These are phyloP conservation scores for Pisolithus tinctorius DNA, from an alignment of 768 basidiomycete genomes.

Conservation along the genomic window DNA sequence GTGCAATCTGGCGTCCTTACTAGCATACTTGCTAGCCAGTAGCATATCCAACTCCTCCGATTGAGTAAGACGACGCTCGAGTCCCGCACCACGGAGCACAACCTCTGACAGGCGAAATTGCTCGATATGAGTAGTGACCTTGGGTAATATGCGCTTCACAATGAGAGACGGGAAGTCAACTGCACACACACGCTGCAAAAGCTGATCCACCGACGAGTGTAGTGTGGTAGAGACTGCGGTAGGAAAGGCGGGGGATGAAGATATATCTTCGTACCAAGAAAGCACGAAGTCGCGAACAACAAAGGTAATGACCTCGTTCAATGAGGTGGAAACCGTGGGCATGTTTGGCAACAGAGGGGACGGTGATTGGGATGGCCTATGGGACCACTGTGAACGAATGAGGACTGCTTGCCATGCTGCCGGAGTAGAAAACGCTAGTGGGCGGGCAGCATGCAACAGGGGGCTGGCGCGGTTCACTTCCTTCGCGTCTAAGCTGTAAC, in stretches of 20 bases:
- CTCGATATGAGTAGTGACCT: slow-evolving; percentile 82
- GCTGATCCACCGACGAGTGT: slow-evolving; percentile 53
- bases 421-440: slow-evolving; percentile 82
- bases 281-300: slow-evolving; percentile 83
- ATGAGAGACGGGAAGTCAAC: slow-evolving; percentile 72
- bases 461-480: slow-evolving; percentile 25
- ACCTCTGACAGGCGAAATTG: slow-evolving; percentile 88
- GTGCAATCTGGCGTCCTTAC: slow-evolving; percentile 63
- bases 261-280: slow-evolving; percentile 84
- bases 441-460: slow-evolving; percentile 56
- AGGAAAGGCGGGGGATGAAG: slow-evolving; percentile 84
- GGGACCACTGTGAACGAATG: slow-evolving; percentile 87
- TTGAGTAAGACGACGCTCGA: slow-evolving; percentile 79
- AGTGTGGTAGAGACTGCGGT: slow-evolving; percentile 72
- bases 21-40: slow-evolving; percentile 74
- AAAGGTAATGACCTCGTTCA: slow-evolving; percentile 78
- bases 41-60: slow-evolving; percentile 87
- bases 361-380: slow-evolving; percentile 59
- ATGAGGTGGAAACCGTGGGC: slow-evolving; percentile 56
- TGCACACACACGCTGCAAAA: slow-evolving; percentile 47
- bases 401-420: slow-evolving; percentile 92
- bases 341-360: slow-evolving; percentile 60
- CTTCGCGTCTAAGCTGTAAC: slow-evolving; percentile 50
- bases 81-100: slow-evolving; percentile 71
- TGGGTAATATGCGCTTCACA: slow-evolving; percentile 83